Percentiles rank a stretch among this genome's conserved stretches.
These are phyloP conservation scores for Phaeosphaeriaceae sp. DNA, from an alignment of 2,329 filamentous ascomycete species.

Conservation along the genomic window DNA sequence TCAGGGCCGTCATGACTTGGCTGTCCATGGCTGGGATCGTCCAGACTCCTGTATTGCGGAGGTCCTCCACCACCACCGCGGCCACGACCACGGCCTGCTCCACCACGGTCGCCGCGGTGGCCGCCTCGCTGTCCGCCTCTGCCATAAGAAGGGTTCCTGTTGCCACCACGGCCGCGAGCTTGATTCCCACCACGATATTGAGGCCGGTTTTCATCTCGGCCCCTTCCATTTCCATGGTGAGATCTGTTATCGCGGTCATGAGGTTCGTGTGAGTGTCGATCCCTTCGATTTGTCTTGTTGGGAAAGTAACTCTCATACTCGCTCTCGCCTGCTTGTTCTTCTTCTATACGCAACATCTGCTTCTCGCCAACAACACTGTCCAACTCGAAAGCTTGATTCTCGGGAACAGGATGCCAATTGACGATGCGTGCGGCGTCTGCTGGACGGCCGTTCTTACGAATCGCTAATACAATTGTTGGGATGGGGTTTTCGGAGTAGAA, in stretches of 20 bases:
- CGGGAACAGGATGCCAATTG: conserved; percentile 78
- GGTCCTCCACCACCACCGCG: conserved; percentile 41
- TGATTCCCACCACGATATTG: conserved; percentile 44
- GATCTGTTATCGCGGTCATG: conserved; percentile 53
- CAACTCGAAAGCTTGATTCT: conserved; percentile 75
- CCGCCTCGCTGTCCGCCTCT: conserved; percentile 52
- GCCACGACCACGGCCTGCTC: conserved; percentile 36
- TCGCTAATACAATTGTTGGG: conserved; percentile 82
- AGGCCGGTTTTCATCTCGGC: conserved; percentile 34
- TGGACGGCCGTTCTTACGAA: conserved; percentile 75
- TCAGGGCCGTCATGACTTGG: conserved; percentile 42
- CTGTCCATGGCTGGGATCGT: conserved; percentile 48
- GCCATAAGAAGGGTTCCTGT: conserved; percentile 40
- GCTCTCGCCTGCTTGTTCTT: conserved; percentile 66
- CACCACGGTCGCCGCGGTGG: conserved; percentile 49
- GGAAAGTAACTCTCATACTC: conserved; percentile 68
- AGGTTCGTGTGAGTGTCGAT: conserved; percentile 38
- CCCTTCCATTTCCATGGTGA: conserved; percentile 26
- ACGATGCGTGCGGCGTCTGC: conserved; percentile 82
- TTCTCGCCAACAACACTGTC: conserved; percentile 88
- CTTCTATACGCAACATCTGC: conserved; percentile 79
- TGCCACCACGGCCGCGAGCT: conserved; percentile 37
- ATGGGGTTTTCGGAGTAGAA: conserved; percentile 79
- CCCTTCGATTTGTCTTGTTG: conserved; percentile 60
- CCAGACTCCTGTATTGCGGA: conserved; percentile 51